Evolutionary conservation across 768 basidiomycete genomes (phyloP).

Genomic region (Podaxis sp.): DNA sequence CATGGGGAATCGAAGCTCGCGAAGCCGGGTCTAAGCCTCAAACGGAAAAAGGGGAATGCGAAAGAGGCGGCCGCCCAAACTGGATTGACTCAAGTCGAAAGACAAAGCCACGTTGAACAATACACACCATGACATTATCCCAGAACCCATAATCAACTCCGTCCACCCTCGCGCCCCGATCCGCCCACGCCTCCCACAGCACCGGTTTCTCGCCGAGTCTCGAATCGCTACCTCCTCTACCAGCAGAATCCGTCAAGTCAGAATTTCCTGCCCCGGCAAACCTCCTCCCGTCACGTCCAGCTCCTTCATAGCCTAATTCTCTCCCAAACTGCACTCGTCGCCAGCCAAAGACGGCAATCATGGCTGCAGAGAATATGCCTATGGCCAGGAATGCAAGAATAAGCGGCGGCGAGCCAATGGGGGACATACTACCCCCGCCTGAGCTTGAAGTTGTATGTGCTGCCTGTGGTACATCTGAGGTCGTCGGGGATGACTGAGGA

Average conservation of each 20-base stretch:
- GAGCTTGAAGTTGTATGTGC: not conserved
- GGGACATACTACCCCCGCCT: conserved; percentile 14
- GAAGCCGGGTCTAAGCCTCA: not conserved
- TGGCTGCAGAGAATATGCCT: conserved; percentile 48
- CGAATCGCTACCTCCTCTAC: not conserved
- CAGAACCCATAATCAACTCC: conserved; percentile 26
- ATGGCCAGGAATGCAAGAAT: conserved; percentile 62
- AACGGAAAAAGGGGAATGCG: not conserved
- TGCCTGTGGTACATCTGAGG: not conserved
- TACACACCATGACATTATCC: conserved; percentile 41
- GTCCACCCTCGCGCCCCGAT: conserved; percentile 12
- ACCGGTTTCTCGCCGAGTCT: conserved; percentile 32
- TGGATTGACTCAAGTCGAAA: not conserved
- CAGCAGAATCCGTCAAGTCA: not conserved
- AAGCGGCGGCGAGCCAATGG: conserved; percentile 46
- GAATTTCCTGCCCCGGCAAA: not conserved
- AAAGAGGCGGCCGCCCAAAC: not conserved
- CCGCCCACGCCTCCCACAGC: conserved; percentile 45
- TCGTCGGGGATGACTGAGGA: not conserved
- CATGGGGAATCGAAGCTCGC: not conserved
- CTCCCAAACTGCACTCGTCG: conserved; percentile 29
- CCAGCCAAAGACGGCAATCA: conserved; percentile 50
- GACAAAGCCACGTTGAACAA: conserved; percentile 1
- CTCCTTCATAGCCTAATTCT: not conserved
- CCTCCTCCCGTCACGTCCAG: not conserved